These are phyloP conservation scores for Ophiostoma sp. DNA, from an alignment of 2,329 filamentous ascomycete species.

Conservation along the genomic window DNA sequence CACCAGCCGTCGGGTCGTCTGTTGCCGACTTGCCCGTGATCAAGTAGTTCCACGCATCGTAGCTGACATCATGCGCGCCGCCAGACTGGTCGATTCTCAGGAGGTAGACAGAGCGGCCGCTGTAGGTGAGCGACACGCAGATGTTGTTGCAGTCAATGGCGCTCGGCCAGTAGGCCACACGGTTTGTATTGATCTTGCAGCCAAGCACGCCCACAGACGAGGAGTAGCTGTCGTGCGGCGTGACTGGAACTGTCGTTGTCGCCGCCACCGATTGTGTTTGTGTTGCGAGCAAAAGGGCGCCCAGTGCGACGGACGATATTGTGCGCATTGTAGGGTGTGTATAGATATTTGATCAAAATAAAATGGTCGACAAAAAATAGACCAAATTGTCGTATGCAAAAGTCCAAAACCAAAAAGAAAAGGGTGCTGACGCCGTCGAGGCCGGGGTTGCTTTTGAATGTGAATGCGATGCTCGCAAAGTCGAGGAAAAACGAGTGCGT, in stretches of 20 bases:
- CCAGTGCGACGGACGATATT: constrained; percentile 6
- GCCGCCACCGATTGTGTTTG: constrained; percentile 2
- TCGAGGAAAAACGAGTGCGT: background rate
- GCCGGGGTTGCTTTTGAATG: background rate
- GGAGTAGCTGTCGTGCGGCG: constrained; percentile 53
- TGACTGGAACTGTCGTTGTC: constrained; percentile 36
- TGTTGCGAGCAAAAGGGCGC: constrained; percentile 5
- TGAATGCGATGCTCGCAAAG: background rate
- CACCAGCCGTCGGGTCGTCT: constrained; percentile 43
- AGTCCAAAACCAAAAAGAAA: background rate
- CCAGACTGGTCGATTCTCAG: constrained; percentile 51
- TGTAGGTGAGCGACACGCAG: constrained; percentile 49
- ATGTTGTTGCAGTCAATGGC: constrained; percentile 49
- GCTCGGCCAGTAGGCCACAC: constrained; percentile 54
- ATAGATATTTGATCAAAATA: background rate
- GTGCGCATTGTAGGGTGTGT: constrained; percentile 15
- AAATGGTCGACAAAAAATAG: background rate
- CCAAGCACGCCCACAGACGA: constrained; percentile 53
- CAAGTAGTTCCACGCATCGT: constrained; percentile 57
- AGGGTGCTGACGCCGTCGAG: background rate
- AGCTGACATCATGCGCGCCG: constrained; percentile 53
- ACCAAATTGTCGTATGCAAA: background rate
- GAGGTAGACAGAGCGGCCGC: constrained; percentile 49
- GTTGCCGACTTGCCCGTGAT: constrained; percentile 44
- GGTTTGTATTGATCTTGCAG: constrained; percentile 56